Evolutionary conservation across 2,329 filamentous ascomycete genomes (phyloP).

Genomic region (Colletotrichum eleusines): DNA sequence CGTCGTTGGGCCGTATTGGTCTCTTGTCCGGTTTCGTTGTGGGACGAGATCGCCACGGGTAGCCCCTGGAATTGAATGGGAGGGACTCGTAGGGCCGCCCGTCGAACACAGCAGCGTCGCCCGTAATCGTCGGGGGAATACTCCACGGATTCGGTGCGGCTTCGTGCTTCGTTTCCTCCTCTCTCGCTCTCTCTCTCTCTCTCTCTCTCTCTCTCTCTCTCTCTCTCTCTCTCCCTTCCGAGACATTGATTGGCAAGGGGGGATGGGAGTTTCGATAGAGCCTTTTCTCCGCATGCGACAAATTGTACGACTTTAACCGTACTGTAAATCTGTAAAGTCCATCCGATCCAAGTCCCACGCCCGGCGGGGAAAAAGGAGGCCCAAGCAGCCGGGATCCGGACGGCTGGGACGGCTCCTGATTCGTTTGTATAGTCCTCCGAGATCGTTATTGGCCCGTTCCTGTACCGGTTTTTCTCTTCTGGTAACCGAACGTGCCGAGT

Average conservation of each 20-base stretch:
- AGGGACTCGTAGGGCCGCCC: background rate
- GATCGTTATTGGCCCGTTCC: background rate
- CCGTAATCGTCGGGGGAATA: background rate
- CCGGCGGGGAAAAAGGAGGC: background rate
- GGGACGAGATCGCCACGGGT: background rate
- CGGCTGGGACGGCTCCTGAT: constrained; percentile 3
- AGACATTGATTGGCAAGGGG: background rate
- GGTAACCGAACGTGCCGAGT: too few relatives aligned
- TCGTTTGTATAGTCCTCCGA: constrained; percentile 11
- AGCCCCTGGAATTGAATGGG: too few relatives aligned
- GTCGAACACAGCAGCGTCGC: background rate
- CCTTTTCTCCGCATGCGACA: background rate
- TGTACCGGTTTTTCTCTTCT: background rate
- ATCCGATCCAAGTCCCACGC: background rate
- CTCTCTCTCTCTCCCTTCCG: background rate
- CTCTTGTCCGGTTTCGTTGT: background rate
- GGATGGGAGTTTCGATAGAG: background rate
- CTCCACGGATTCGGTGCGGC: background rate
- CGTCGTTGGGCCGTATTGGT: background rate
- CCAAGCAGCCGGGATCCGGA: constrained; percentile 3
- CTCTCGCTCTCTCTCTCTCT: too few relatives aligned
- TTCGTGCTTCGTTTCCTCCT: background rate
- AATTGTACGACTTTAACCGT: background rate
- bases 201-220: too few relatives aligned
- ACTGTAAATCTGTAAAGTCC: background rate